Percentiles rank a stretch among this genome's conserved stretches.
Conservation (phyloP, 2,329 filamentous ascomycete genomes). For the Gliomastix tumulicola region DNA sequence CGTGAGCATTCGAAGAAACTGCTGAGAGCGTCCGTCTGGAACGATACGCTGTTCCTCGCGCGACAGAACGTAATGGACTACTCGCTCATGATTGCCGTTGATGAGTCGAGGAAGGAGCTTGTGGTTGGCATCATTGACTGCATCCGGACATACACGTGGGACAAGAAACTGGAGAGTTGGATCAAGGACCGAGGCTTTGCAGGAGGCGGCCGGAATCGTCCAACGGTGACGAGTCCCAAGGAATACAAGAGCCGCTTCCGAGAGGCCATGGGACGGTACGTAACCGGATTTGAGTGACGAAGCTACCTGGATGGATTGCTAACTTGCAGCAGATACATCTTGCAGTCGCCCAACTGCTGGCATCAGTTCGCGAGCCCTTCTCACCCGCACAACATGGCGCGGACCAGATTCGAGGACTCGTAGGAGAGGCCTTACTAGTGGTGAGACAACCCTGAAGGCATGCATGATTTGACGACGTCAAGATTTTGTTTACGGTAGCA, state of each 20-base stretch:
- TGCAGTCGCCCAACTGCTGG: conserved; percentile 71
- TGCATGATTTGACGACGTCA: no score
- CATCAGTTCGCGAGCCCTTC: conserved; percentile 52
- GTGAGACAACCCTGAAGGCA: no score
- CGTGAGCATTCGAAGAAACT: conserved; percentile 95
- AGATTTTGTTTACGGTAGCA: no score
- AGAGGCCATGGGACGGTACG: conserved; percentile 90
- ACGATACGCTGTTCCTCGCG: conserved; percentile 91
- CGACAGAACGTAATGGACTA: conserved; percentile 99
- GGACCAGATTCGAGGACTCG: conserved; percentile 31
- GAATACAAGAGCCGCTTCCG: conserved; percentile 96
- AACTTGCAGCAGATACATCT: conserved; percentile 57
- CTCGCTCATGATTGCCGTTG: conserved; percentile 95
- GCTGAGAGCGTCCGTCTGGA: conserved; percentile 86
- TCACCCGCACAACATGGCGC: conserved; percentile 26
- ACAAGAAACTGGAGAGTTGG: conserved; percentile 99
- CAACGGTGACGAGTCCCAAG: conserved; percentile 93
- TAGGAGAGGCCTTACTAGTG: no score
- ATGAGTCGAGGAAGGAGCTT: conserved; percentile 81
- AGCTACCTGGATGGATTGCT: no score
- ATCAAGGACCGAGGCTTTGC: conserved; percentile 93
- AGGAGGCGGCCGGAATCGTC: conserved; percentile 69
- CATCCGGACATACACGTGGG: conserved; percentile 97
- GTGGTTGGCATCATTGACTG: conserved; percentile 98
- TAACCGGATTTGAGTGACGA: conserved; percentile 17